Conservation (phyloP, 164 flowering plant genomes). For the Aristolochia fimbriata region DNA sequence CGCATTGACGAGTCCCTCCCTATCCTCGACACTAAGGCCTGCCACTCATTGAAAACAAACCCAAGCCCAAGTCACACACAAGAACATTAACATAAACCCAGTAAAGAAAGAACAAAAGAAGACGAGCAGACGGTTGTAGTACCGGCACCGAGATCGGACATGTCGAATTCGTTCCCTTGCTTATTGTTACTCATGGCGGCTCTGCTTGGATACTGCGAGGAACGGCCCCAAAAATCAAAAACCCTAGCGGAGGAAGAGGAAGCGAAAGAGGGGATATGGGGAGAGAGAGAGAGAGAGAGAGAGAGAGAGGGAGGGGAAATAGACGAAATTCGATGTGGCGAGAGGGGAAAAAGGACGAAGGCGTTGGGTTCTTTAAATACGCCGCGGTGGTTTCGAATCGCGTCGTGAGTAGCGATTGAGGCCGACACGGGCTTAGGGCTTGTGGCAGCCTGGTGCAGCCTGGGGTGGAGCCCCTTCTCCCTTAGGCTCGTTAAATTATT, state of each 20-base stretch:
- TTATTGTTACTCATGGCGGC: conserved; percentile 27
- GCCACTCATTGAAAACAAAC: conserved; percentile 1
- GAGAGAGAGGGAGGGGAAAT: not conserved
- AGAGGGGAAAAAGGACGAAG: not conserved
- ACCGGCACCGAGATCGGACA: conserved; percentile 38
- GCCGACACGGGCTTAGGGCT: too few species aligned
- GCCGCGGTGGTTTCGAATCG: conserved; percentile 1
- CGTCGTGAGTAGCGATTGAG: too few species aligned
- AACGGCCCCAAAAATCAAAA: not conserved
- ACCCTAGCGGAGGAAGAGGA: conserved; percentile 4
- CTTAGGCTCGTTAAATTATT: too few species aligned
- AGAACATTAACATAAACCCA: not conserved
- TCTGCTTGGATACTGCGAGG: too few species aligned
- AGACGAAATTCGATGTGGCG: not conserved
- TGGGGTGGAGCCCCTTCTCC: too few species aligned
- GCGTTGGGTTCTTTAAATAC: not conserved
- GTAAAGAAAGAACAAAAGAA: not conserved
- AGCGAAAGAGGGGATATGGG: not conserved
- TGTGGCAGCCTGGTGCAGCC: too few species aligned
- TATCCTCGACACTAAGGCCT: conserved; percentile 51
- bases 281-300: not conserved
- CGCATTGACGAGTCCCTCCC: conserved; percentile 47
- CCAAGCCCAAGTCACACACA: not conserved
- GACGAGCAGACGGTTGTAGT: not conserved
- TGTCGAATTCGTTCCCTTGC: conserved; percentile 20